Percentiles rank a stretch among this genome's conserved stretches.
These are phyloP conservation scores for Lactarius sp. DNA, from an alignment of 768 basidiomycete genomes.

Conservation along the genomic window DNA sequence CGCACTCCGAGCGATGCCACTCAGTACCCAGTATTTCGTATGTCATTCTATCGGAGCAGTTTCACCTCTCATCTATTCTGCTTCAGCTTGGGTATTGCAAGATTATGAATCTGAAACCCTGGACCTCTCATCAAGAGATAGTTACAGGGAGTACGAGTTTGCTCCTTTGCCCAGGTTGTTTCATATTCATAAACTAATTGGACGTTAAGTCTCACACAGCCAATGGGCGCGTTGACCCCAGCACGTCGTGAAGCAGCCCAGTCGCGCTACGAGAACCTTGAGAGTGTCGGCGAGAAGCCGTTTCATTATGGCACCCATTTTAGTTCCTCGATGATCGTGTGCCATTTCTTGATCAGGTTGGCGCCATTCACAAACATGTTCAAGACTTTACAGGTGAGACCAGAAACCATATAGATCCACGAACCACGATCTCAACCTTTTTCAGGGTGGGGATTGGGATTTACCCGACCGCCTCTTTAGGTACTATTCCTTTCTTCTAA, in stretches of 20 bases:
- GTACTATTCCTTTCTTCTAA: conserved; percentile 32
- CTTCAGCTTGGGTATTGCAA: conserved; percentile 78
- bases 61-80: neutral
- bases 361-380: conserved; percentile 94
- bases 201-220: conserved; percentile 54
- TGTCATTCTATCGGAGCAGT: conserved; percentile 28
- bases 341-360: conserved; percentile 87
- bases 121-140: conserved; percentile 55
- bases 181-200: neutral
- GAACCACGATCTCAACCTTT: neutral
- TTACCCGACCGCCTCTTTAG: conserved; percentile 82
- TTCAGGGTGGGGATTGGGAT: conserved; percentile 91
- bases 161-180: neutral
- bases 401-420: neutral
- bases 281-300: conserved; percentile 78
- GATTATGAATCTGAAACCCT: conserved; percentile 74
- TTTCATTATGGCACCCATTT: conserved; percentile 96
- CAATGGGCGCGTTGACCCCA: conserved; percentile 86
- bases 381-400: conserved; percentile 67
- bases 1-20: conserved; percentile 93
- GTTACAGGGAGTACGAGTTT: conserved; percentile 62
- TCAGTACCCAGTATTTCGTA: conserved; percentile 89
- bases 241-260: conserved; percentile 70
- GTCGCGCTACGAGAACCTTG: conserved; percentile 66
- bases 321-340: conserved; percentile 95